These are phyloP conservation scores for Saccharomyces pastorianus DNA, from an alignment of 1,139 yeast species.

Conservation along the genomic window DNA sequence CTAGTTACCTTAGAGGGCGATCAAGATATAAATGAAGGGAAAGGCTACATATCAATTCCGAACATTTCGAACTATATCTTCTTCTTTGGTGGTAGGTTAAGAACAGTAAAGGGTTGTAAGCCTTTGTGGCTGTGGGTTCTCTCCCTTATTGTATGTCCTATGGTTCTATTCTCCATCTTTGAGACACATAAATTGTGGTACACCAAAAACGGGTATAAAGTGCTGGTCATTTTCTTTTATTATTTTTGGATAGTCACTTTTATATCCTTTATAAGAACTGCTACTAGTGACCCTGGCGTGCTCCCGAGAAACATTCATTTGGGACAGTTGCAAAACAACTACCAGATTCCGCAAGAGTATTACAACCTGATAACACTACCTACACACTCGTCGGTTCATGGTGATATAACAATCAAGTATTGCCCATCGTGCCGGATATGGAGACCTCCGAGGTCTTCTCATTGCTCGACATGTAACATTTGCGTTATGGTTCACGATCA, in stretches of 20 bases:
- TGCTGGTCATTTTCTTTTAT: constrained; percentile 47
- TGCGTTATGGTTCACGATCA: constrained; percentile 64
- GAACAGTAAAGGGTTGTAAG: constrained; percentile 35
- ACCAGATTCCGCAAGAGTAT: constrained; percentile 54
- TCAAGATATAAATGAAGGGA: constrained; percentile 9
- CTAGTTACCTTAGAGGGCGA: constrained; percentile 25
- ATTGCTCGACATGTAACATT: constrained; percentile 59
- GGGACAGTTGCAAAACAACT: constrained; percentile 33
- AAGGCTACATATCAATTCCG: constrained; percentile 21
- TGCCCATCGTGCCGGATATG: constrained; percentile 55
- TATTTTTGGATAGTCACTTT: constrained; percentile 48
- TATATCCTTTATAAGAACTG: constrained; percentile 43
- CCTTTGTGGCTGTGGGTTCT: constrained; percentile 37
- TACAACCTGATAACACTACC: constrained; percentile 52
- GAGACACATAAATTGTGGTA: constrained; percentile 30
- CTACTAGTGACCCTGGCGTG: constrained; percentile 62
- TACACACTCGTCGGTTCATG: constrained; percentile 38
- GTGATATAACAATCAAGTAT: constrained; percentile 41
- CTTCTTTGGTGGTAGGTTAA: constrained; percentile 58
- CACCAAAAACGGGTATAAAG: constrained; percentile 42
- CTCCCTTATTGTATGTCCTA: constrained; percentile 37
- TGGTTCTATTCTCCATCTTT: constrained; percentile 44
- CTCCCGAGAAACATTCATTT: constrained; percentile 64
- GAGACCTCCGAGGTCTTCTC: constrained; percentile 65
- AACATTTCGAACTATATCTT: constrained; percentile 34